A percentile compares a stretch with the other conserved stretches of the same genome.
Evolutionary conservation across 2,329 filamentous ascomycete genomes (phyloP).

Genomic region (Dothistroma pini): DNA sequence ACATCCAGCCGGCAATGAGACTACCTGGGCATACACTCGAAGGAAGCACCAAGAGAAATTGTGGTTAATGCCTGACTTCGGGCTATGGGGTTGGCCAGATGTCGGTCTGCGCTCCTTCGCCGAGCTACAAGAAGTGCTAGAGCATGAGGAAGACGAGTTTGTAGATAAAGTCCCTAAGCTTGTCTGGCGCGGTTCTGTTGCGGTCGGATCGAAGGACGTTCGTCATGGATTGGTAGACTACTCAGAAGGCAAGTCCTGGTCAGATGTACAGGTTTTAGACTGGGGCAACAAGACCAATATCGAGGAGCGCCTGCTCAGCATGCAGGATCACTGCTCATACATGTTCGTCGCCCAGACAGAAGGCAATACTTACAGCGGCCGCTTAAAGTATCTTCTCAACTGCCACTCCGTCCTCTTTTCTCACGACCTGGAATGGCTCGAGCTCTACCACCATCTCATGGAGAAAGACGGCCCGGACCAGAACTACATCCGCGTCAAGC

Average conservation of each 20-base stretch:
- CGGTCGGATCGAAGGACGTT: constrained; percentile 28
- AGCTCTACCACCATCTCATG: constrained; percentile 31
- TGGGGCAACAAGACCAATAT: constrained; percentile 23
- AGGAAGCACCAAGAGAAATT: constrained; percentile 35
- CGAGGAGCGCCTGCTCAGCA: constrained; percentile 23
- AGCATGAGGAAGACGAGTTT: constrained; percentile 22
- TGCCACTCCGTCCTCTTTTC: constrained; percentile 31
- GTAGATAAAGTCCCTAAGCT: constrained; percentile 26
- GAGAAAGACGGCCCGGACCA: constrained; percentile 25
- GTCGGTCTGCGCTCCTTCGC: constrained; percentile 29
- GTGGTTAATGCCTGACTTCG: constrained; percentile 54
- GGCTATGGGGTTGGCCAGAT: constrained; percentile 51
- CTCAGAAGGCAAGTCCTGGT: constrained; percentile 34
- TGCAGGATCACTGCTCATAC: constrained; percentile 30
- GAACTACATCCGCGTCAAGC: constrained; percentile 29
- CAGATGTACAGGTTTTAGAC: constrained; percentile 35
- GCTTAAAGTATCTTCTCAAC: constrained; percentile 34
- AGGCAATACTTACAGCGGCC: constrained; percentile 30
- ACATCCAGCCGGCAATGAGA: constrained; percentile 19
- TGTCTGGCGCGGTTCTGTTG: constrained; percentile 31
- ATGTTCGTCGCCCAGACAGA: constrained; percentile 32
- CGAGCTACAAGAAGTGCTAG: constrained; percentile 19
- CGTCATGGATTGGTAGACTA: constrained; percentile 32
- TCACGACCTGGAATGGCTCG: constrained; percentile 31
- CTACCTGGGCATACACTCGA: constrained; percentile 27